Evolutionary conservation across 1,284 basidiomycete genomes (phyloP).

Genomic region (Pseudozyma pruni): DNA sequence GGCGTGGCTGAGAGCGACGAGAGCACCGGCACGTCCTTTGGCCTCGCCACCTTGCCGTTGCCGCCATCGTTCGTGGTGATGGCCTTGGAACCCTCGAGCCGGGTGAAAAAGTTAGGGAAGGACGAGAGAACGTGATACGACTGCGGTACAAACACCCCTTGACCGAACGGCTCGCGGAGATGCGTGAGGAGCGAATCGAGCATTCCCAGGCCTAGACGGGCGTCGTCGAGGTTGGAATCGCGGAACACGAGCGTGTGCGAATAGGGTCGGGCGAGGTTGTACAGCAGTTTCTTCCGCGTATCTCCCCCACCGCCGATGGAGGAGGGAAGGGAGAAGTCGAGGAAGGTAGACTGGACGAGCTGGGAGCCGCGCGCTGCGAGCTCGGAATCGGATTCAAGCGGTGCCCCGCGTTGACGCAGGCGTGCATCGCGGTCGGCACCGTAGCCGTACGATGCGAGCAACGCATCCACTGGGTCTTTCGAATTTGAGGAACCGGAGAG

Average conservation of each 20-base stretch:
- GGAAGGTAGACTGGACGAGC: conserved; percentile 20
- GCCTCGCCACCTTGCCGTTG: conserved; percentile 4
- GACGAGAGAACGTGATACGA: conserved; percentile 51
- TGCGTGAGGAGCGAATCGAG: conserved; percentile 33
- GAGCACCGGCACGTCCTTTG: conserved; percentile 35
- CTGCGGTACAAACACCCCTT: conserved; percentile 44
- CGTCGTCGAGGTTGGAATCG: conserved; percentile 28
- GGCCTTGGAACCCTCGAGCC: conserved; percentile 25
- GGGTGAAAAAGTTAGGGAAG: conserved; percentile 50
- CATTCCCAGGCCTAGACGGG: conserved; percentile 31
- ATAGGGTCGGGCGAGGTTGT: conserved; percentile 27
- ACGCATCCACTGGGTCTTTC: conserved; percentile 55
- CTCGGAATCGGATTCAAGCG: conserved; percentile 29
- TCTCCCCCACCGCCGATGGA: not conserved
- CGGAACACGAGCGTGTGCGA: conserved; percentile 35
- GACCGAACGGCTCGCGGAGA: conserved; percentile 32
- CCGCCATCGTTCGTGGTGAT: conserved; percentile 6
- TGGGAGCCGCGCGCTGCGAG: conserved; percentile 24
- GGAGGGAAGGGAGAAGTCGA: conserved; percentile 39
- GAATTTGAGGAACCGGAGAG: not conserved
- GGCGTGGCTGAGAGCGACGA: conserved; percentile 51
- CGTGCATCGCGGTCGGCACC: conserved; percentile 14
- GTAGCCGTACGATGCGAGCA: conserved; percentile 57
- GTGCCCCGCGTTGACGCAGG: conserved; percentile 23
- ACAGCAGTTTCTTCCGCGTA: conserved; percentile 16